A percentile compares a stretch with the other conserved stretches of the same genome.
Evolutionary conservation across 2,329 filamentous ascomycete genomes (phyloP).

Genomic region (Clarireedia hainanense): DNA sequence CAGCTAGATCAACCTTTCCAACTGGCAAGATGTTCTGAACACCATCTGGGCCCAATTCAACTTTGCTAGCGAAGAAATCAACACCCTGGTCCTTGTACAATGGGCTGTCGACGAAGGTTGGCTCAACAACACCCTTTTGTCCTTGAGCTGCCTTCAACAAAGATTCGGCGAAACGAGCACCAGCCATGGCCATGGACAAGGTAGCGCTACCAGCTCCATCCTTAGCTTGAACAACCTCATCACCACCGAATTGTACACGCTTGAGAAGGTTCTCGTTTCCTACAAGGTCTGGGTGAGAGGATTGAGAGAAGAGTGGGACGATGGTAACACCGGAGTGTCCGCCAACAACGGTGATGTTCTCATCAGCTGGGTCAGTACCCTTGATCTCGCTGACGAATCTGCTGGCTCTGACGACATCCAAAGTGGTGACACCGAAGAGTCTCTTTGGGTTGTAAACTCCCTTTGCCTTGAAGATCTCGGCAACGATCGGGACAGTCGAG

Average conservation of each 20-base stretch:
- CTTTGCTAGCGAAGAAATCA: conserved; percentile 92
- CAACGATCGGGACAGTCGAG: conserved; percentile 95
- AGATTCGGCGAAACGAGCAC: conserved; percentile 76
- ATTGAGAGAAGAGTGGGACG: conserved; percentile 94
- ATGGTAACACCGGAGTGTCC: conserved; percentile 98
- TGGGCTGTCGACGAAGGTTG: conserved; percentile 92
- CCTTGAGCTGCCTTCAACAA: conserved; percentile 88
- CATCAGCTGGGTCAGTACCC: conserved; percentile 78
- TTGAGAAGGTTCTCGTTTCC: conserved; percentile 69
- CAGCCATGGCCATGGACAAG: conserved; percentile 97
- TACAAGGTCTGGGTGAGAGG: conserved; percentile 73
- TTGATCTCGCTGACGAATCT: conserved; percentile 94
- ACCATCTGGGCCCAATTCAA: conserved; percentile 94
- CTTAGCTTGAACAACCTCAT: conserved; percentile 99
- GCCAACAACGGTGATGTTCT: conserved; percentile 93
- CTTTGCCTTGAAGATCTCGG: conserved; percentile 90
- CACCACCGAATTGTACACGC: conserved; percentile 96
- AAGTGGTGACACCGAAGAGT: conserved; percentile 96
- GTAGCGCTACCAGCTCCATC: conserved; percentile 94
- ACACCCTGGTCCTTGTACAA: conserved; percentile 98
- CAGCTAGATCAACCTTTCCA: conserved; percentile 74
- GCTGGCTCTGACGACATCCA: conserved; percentile 96
- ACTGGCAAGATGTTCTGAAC: conserved; percentile 88
- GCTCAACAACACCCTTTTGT: conserved; percentile 92
- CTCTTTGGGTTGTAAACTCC: conserved; percentile 91